Evolutionary conservation across 768 basidiomycete genomes (phyloP).

Genomic region (Pisolithus sp.): DNA sequence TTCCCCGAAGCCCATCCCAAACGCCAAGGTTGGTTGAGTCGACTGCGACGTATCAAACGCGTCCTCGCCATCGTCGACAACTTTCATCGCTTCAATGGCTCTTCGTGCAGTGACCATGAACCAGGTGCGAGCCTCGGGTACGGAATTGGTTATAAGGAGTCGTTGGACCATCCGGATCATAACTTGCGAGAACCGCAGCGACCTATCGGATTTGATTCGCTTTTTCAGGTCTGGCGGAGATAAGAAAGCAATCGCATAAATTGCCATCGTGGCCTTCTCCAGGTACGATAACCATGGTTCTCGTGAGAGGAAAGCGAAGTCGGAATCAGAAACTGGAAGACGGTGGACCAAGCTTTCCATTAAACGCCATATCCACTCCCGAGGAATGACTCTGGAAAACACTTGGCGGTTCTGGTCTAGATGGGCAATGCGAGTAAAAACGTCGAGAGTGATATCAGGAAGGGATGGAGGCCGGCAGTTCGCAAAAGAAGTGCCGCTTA

Average conservation of each 20-base stretch:
- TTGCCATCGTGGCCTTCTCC: constrained; percentile 72
- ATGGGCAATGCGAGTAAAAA: constrained; percentile 73
- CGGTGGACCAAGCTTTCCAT: constrained; percentile 73
- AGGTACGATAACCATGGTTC: constrained; percentile 73
- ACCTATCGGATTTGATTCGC: constrained; percentile 57
- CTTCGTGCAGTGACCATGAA: constrained; percentile 56
- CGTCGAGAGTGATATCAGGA: constrained; percentile 75
- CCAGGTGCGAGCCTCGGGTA: constrained; percentile 45
- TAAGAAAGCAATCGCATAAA: constrained; percentile 84
- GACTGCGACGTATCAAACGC: constrained; percentile 63
- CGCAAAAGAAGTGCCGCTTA: constrained; percentile 38
- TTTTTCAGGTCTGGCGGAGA: constrained; percentile 71
- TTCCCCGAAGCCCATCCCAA: constrained; percentile 84
- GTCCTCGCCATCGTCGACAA: constrained; percentile 72
- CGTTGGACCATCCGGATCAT: constrained; percentile 68
- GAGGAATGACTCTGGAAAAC: constrained; percentile 55
- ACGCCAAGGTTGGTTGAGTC: constrained; percentile 55
- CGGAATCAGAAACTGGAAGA: constrained; percentile 72
- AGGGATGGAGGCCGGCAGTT: constrained; percentile 50
- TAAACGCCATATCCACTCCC: constrained; percentile 49
- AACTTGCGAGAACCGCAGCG: constrained; percentile 61
- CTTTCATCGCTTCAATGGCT: constrained; percentile 70
- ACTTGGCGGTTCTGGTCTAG: constrained; percentile 73
- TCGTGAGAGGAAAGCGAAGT: constrained; percentile 59
- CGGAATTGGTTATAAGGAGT: constrained; percentile 42